Evolutionary conservation across 805 yeast genomes (phyloP).

Genomic region (Nakazawaea anatomiae): DNA sequence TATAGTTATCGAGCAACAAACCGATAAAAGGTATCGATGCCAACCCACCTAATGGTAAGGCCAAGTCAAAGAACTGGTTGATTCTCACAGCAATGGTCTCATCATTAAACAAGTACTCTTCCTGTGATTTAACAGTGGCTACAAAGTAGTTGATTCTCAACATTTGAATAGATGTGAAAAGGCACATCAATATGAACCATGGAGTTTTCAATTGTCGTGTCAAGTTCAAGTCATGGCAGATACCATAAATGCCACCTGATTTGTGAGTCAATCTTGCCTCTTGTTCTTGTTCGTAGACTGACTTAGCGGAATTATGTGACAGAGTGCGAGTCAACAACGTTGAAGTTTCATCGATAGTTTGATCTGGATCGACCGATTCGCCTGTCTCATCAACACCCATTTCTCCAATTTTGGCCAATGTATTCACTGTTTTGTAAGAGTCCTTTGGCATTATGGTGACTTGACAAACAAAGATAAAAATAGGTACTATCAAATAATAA

Average conservation of each 20-base stretch:
- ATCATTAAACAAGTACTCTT: conserved; percentile 58
- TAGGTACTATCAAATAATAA: conserved; percentile 65
- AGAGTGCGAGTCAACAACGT: conserved; percentile 8
- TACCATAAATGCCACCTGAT: conserved; percentile 71
- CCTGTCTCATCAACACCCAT: conserved; percentile 74
- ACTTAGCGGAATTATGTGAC: conserved; percentile 29
- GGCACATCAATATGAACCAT: conserved; percentile 76
- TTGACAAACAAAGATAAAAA: conserved; percentile 72
- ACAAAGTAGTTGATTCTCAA: conserved; percentile 87
- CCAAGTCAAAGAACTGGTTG: conserved; percentile 77
- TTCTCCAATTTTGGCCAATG: conserved; percentile 61
- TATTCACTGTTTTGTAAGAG: conserved; percentile 67
- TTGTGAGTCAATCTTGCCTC: conserved; percentile 46
- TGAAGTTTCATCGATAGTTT: conserved; percentile 10
- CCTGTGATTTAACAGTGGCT: conserved; percentile 83
- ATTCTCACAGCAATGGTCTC: conserved; percentile 44
- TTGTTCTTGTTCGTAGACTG: conserved; percentile 62
- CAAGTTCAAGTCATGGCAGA: conserved; percentile 54
- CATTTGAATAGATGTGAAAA: conserved; percentile 85
- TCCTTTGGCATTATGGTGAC: conserved; percentile 72
- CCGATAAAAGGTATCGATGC: conserved; percentile 87
- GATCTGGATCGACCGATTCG: conserved; percentile 37
- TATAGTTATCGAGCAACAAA: conserved; percentile 63
- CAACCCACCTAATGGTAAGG: conserved; percentile 85
- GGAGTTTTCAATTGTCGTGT: conserved; percentile 41